Conservation (phyloP, 495 filamentous ascomycete species). For the Podospora sp. region DNA sequence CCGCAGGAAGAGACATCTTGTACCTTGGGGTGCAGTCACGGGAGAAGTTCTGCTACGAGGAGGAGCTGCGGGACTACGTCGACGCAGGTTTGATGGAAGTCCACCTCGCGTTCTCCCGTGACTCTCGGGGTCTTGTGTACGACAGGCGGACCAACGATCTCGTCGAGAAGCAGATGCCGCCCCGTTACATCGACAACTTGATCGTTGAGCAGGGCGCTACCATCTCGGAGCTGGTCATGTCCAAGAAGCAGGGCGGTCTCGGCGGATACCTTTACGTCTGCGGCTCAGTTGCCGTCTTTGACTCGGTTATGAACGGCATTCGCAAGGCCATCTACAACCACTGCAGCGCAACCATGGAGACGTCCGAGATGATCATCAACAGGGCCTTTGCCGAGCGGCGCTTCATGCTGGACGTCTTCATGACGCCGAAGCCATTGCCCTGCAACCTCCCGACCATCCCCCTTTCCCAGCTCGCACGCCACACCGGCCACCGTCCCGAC, state of each 20-base stretch:
- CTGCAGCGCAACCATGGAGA: constrained; percentile 49
- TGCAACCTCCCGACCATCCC: constrained; percentile 51
- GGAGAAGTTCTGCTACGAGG: constrained; percentile 54
- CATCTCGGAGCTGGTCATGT: constrained; percentile 56
- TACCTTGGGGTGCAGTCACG: constrained; percentile 55
- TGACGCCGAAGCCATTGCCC: constrained; percentile 54
- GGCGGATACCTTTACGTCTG: constrained; percentile 57
- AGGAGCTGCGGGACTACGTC: constrained; percentile 50
- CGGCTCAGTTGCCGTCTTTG: constrained; percentile 55
- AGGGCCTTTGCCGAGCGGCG: constrained; percentile 55
- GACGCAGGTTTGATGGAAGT: constrained; percentile 53
- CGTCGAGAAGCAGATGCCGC: constrained; percentile 50
- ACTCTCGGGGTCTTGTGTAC: constrained; percentile 48
- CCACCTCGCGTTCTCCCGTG: constrained; percentile 53
- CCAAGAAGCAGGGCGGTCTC: constrained; percentile 53
- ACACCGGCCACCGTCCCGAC: constrained; percentile 52
- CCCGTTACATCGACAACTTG: constrained; percentile 53
- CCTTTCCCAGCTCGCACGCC: constrained; percentile 49
- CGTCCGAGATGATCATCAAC: constrained; percentile 49
- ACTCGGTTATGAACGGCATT: constrained; percentile 56
- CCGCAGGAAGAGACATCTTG: constrained; percentile 48
- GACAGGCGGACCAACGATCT: constrained; percentile 44
- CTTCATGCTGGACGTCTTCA: constrained; percentile 59
- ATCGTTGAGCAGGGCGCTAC: constrained; percentile 52
- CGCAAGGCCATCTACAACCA: constrained; percentile 53